Percentiles rank a stretch among this genome's conserved stretches.
Conservation (phyloP, 2,329 filamentous ascomycete genomes). For the Claviceps spartinae region DNA sequence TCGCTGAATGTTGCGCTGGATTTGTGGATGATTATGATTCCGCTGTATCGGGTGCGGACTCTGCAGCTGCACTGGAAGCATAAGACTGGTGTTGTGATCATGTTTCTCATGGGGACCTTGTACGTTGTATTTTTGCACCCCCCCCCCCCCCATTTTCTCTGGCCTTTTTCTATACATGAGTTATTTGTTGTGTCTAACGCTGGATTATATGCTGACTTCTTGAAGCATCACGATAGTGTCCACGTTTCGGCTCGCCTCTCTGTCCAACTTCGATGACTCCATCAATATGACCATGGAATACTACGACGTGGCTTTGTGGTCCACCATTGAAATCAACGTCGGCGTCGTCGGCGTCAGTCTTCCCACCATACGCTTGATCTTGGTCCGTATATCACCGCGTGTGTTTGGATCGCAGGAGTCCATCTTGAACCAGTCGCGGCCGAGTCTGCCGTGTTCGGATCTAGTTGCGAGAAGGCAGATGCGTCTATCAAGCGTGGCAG, state of each 20-base stretch:
- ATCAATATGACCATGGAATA: conserved; percentile 15
- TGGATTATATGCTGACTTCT: too few species aligned
- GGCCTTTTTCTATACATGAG: not conserved
- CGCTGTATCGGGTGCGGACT: conserved; percentile 25
- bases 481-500: conserved; percentile 2
- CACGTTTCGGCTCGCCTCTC: conserved; percentile 14
- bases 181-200: not conserved
- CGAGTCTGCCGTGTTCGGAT: not conserved
- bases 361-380: conserved; percentile 15
- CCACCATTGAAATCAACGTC: conserved; percentile 18
- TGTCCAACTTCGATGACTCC: conserved; percentile 13
- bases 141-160: not conserved
- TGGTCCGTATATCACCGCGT: conserved; percentile 3
- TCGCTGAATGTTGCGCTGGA: conserved; percentile 35
- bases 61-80: conserved; percentile 29
- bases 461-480: not conserved
- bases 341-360: conserved; percentile 19
- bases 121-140: conserved; percentile 9
- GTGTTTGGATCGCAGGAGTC: conserved; percentile 1
- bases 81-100: conserved; percentile 28
- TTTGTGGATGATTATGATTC: conserved; percentile 33
- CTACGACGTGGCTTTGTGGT: conserved; percentile 14
- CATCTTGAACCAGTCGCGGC: not conserved
- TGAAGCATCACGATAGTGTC: conserved; percentile 17
- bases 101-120: conserved; percentile 32